Conservation (phyloP, 768 basidiomycete species). For the Sarcodon aspratus region DNA sequence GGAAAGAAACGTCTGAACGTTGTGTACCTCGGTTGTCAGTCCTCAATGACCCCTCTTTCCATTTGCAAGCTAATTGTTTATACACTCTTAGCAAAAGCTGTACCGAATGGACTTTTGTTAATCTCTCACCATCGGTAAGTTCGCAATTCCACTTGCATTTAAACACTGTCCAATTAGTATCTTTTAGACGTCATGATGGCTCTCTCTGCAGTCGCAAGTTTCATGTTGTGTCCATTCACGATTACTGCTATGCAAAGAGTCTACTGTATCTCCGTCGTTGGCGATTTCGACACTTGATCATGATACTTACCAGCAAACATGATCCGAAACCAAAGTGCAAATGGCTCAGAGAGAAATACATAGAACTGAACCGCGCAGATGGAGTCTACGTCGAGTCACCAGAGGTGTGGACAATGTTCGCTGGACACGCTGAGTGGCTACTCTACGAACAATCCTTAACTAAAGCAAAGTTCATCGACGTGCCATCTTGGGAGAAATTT, state of each 20-base stretch:
- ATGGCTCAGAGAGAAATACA: too few relatives aligned
- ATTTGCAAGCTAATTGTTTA: background rate
- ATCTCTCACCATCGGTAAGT: slow-evolving; percentile 18
- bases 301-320: background rate
- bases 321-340: background rate
- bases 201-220: too few relatives aligned
- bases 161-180: background rate
- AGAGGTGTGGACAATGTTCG: slow-evolving; percentile 39
- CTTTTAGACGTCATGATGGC: too few relatives aligned
- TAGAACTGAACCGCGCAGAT: too few relatives aligned
- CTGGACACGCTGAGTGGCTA: slow-evolving; percentile 49
- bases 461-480: slow-evolving; percentile 24
- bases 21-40: slow-evolving; percentile 28
- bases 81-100: slow-evolving; percentile 13
- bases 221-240: too few relatives aligned
- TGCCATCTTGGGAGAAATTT: slow-evolving; percentile 36
- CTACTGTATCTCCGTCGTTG: too few relatives aligned
- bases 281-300: background rate
- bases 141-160: background rate
- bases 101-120: slow-evolving; percentile 21
- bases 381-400: slow-evolving; percentile 6
- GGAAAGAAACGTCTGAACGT: slow-evolving; percentile 29
- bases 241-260: too few relatives aligned
- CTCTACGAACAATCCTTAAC: slow-evolving; percentile 30
- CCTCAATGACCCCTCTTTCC: background rate